phyloP scores from a whole-genome alignment of 1,139 yeast species.

The Debaryomyces psychrophilus region DNA sequence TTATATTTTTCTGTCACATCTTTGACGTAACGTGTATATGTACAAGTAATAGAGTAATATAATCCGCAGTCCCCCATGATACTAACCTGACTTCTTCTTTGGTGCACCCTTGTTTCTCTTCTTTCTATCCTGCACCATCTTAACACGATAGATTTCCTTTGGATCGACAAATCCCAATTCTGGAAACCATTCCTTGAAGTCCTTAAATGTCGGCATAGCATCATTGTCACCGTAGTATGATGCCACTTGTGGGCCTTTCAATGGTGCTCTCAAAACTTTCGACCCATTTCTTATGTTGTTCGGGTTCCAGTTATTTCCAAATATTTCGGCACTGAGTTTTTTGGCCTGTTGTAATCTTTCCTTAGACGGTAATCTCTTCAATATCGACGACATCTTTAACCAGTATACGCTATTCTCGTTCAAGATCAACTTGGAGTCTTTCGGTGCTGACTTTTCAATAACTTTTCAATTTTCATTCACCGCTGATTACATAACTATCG shows the following conservation, averaged over 20 bases:
- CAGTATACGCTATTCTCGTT: background rate
- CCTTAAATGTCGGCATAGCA: slow-evolving; percentile 61
- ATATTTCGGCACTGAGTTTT: slow-evolving; percentile 35
- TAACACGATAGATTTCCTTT: slow-evolving; percentile 69
- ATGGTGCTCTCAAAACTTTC: slow-evolving; percentile 69
- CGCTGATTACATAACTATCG: background rate
- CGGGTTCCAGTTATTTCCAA: slow-evolving; percentile 59
- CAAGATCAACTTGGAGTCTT: background rate
- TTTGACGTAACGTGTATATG: slow-evolving; percentile 11
- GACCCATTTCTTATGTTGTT: slow-evolving; percentile 71
- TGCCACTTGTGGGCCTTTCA: slow-evolving; percentile 74
- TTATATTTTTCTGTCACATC: slow-evolving; percentile 1
- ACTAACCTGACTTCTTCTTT: slow-evolving; percentile 56
- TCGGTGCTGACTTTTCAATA: background rate
- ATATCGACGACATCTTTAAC: slow-evolving; percentile 16
- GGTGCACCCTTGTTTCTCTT: slow-evolving; percentile 95
- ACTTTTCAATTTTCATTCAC: background rate
- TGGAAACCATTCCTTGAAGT: slow-evolving; percentile 58
- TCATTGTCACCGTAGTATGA: slow-evolving; percentile 78
- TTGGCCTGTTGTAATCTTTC: slow-evolving; percentile 34
- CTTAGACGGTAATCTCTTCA: slow-evolving; percentile 30
- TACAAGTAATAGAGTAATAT: slow-evolving; percentile 11
- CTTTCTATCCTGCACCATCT: slow-evolving; percentile 68
- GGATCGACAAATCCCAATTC: slow-evolving; percentile 70
- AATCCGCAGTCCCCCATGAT: background rate